Evolutionary conservation across 305 asterid species (phyloP).

Genomic region (Withania somnifera): DNA sequence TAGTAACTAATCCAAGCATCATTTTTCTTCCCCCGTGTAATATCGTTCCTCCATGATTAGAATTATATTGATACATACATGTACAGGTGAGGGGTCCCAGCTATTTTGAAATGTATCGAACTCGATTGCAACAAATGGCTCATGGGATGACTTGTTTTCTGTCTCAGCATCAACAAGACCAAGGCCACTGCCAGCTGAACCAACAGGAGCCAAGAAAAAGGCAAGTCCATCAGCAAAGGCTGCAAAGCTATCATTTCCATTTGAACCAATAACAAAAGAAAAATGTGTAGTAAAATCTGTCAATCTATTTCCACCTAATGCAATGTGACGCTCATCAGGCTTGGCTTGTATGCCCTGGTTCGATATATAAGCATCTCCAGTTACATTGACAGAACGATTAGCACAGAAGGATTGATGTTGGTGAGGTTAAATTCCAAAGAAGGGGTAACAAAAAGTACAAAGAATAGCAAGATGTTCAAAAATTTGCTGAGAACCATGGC

Average conservation of each 20-base stretch:
- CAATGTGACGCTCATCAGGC: slow-evolving; percentile 5
- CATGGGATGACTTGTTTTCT: not conserved
- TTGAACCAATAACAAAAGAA: slow-evolving; percentile 13
- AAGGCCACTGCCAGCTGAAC: slow-evolving; percentile 2
- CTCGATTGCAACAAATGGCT: slow-evolving; percentile 18
- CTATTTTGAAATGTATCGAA: slow-evolving; percentile 1
- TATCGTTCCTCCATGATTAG: slow-evolving; percentile 9
- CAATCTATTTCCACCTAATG: slow-evolving; percentile 1
- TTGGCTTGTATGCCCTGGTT: slow-evolving; percentile 11
- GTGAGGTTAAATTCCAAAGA: slow-evolving; percentile 4
- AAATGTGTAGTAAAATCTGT: slow-evolving; percentile 21
- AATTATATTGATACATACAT: slow-evolving; percentile 14
- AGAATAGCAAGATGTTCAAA: not conserved
- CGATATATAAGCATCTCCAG: slow-evolving; percentile 11
- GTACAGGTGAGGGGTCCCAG: slow-evolving; percentile 2
- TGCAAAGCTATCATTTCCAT: not conserved
- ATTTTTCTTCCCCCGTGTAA: slow-evolving; percentile 3
- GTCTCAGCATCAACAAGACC: slow-evolving; percentile 11
- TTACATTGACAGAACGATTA: not conserved
- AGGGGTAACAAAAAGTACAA: not conserved
- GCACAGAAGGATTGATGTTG: not conserved
- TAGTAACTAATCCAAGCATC: slow-evolving; percentile 18
- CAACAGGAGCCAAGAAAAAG: slow-evolving; percentile 19
- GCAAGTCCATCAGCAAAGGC: slow-evolving; percentile 23
- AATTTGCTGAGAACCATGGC: not conserved